Conservation (phyloP, 202 grass and related monocot species). For the Setaria viridis region DNA sequence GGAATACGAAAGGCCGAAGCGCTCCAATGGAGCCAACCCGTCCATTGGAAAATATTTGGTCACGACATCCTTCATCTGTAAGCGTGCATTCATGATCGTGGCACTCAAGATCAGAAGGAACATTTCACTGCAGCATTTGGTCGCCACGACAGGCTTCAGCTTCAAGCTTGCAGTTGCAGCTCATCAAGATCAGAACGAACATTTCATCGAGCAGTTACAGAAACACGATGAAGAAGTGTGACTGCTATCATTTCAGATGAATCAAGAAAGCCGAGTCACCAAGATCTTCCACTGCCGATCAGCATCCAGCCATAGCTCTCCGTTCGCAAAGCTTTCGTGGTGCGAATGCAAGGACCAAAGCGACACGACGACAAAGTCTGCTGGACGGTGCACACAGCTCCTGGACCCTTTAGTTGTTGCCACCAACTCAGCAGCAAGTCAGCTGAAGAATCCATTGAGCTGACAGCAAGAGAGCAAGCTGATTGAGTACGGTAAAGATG, state of each 20-base stretch:
- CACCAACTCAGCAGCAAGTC: conserved; percentile 27
- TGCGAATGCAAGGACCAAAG: conserved; percentile 15
- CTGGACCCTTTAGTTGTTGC: conserved; percentile 2
- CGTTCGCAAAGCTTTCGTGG: conserved; percentile 7
- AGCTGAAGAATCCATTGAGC: conserved; percentile 24
- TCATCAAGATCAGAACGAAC: conserved; percentile 28
- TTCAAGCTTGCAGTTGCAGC: not conserved
- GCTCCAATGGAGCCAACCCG: not conserved
- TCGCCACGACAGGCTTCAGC: conserved; percentile 27
- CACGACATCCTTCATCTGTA: conserved; percentile 27
- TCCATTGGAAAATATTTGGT: not conserved
- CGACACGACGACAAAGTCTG: conserved; percentile 1
- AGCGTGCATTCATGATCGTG: not conserved
- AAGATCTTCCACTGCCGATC: conserved; percentile 11
- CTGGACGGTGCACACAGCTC: not conserved
- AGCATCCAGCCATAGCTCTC: not conserved
- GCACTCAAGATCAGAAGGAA: conserved; percentile 5
- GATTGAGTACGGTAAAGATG: not conserved
- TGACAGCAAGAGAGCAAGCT: not conserved
- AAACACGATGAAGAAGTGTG: not conserved
- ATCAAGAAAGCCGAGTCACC: not conserved
- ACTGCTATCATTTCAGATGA: not conserved
- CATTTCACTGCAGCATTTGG: not conserved
- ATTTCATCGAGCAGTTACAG: not conserved
- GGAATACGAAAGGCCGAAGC: not conserved